phyloP scores from a whole-genome alignment of 345 rosid species.

The Salix koriyanagi region DNA sequence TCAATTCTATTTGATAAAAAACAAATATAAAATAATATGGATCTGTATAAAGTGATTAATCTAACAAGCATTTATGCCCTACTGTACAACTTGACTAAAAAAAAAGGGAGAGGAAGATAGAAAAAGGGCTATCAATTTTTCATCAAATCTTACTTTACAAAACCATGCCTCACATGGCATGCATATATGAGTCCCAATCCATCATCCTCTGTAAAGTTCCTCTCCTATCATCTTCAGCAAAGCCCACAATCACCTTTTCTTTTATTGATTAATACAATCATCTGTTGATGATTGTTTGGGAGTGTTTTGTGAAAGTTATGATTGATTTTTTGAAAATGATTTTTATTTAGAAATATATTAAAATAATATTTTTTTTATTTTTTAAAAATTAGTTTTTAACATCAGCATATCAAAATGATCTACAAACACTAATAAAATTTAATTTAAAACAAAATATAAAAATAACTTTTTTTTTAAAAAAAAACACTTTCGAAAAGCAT shows the following conservation, averaged over 20 bases:
- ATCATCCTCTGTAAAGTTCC: neutral
- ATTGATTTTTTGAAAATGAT: too few relatives aligned
- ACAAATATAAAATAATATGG: fast-evolving
- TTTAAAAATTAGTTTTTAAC: too few relatives aligned
- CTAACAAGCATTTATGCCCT: neutral
- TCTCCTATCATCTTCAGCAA: neutral
- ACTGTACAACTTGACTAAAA: neutral
- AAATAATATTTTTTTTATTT: too few relatives aligned
- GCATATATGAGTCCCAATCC: neutral
- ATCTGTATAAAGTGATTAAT: neutral
- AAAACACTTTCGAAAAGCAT: too few relatives aligned
- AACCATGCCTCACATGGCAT: constrained; percentile 1
- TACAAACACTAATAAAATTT: too few relatives aligned
- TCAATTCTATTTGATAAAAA: too few relatives aligned
- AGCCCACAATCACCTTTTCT: neutral
- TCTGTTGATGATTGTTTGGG: too few relatives aligned
- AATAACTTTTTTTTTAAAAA: too few relatives aligned
- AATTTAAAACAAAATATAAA: too few relatives aligned
- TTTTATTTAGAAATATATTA: too few relatives aligned
- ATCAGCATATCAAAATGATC: too few relatives aligned
- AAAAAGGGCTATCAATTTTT: neutral
- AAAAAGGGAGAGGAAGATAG: neutral
- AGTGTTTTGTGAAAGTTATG: too few relatives aligned
- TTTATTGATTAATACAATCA: neutral
- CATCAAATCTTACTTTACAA: neutral